Percentiles rank a stretch among this genome's conserved stretches.
Evolutionary conservation across 176 grass and related monocot species (phyloP).

Genomic region (Dactylis glomerata): DNA sequence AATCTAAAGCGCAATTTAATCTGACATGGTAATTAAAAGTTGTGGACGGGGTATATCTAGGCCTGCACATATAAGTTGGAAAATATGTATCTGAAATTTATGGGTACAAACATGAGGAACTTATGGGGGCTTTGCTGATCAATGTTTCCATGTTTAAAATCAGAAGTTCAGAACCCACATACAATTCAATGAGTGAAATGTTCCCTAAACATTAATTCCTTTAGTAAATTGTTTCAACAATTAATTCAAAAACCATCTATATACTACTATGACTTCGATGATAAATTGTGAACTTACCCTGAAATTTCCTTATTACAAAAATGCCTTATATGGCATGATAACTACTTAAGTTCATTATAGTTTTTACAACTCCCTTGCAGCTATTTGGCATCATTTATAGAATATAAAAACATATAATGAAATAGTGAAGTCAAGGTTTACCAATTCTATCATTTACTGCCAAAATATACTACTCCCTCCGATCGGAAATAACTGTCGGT

Average conservation of each 20-base stretch:
- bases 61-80: background rate
- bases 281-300: background rate
- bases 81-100: background rate
- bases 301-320: background rate
- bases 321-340: background rate
- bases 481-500: too few relatives aligned
- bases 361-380: background rate
- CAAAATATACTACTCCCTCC: background rate
- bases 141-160: background rate
- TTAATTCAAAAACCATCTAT: background rate
- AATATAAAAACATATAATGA: background rate
- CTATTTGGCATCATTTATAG: background rate
- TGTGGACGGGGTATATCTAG: background rate
- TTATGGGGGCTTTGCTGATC: background rate
- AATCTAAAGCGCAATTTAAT: background rate
- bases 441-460: background rate
- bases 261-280: background rate
- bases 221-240: background rate
- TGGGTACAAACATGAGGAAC: background rate
- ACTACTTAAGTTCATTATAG: background rate
- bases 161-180: background rate
- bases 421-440: background rate
- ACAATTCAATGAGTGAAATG: background rate
- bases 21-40: background rate
- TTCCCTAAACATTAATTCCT: background rate